Percentiles rank a stretch among this genome's conserved stretches.
Conservation (phyloP, 345 rosid species). For the Syzygium aqueum region DNA sequence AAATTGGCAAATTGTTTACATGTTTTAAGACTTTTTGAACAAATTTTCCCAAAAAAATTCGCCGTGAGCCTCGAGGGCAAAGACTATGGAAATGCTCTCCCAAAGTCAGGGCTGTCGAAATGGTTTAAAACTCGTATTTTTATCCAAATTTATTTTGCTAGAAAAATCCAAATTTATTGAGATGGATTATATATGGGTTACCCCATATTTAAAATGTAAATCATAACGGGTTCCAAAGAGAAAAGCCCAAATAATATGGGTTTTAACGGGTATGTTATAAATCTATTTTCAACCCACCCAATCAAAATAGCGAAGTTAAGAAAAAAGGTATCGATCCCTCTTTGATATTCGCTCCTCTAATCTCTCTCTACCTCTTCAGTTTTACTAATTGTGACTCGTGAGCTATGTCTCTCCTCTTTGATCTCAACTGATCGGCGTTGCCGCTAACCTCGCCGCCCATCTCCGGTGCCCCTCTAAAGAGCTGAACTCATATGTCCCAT, state of each 20-base stretch:
- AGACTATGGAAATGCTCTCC: neutral
- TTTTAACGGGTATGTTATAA: neutral
- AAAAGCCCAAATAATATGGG: neutral
- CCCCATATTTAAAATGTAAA: neutral
- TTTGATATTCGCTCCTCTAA: neutral
- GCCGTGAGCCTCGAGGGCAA: no score
- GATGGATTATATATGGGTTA: neutral
- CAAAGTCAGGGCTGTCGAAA: neutral
- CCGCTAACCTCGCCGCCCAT: neutral
- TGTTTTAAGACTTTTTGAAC: no score
- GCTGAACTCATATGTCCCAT: neutral
- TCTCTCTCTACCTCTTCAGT: neutral
- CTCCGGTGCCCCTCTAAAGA: neutral
- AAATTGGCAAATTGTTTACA: no score
- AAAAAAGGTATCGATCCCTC: neutral
- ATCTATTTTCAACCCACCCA: neutral
- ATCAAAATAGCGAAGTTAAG: neutral
- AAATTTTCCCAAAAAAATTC: no score
- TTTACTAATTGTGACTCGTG: neutral
- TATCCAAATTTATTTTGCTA: neutral
- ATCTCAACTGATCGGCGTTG: neutral
- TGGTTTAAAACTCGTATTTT: neutral
- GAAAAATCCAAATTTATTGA: neutral
- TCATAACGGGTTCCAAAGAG: neutral
- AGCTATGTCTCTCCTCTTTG: neutral